Evolutionary conservation across 2,329 filamentous ascomycete species (phyloP).

Genomic region (Pseudogymnoascus sp.): DNA sequence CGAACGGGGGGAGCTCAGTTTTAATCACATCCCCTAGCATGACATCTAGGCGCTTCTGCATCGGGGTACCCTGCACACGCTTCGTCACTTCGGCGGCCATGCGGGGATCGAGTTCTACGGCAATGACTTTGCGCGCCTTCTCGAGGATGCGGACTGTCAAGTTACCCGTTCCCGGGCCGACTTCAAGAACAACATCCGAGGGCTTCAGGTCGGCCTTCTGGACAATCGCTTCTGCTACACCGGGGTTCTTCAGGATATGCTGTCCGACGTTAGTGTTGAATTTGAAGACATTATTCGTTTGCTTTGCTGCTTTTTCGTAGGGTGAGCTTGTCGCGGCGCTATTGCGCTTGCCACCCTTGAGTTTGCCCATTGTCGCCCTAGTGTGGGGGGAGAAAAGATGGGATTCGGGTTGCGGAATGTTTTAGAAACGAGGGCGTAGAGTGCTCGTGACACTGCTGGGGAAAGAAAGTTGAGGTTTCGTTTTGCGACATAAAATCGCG

Average conservation of each 20-base stretch:
- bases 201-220: slow-evolving; percentile 86
- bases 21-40: slow-evolving; percentile 92
- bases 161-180: slow-evolving; percentile 84
- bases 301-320: slow-evolving; percentile 24
- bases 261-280: slow-evolving; percentile 89
- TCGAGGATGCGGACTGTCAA: slow-evolving; percentile 84
- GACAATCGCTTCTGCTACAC: slow-evolving; percentile 73
- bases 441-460: not conserved
- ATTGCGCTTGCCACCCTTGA: slow-evolving; percentile 27
- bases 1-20: slow-evolving; percentile 62
- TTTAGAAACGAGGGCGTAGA: not conserved
- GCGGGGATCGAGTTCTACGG: slow-evolving; percentile 87
- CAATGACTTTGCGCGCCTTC: slow-evolving; percentile 71
- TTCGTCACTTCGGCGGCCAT: slow-evolving; percentile 96
- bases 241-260: slow-evolving; percentile 85
- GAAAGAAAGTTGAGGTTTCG: not conserved
- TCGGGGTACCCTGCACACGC: slow-evolving; percentile 82
- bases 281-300: slow-evolving; percentile 80
- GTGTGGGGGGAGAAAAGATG: not conserved
- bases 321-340: slow-evolving; percentile 19
- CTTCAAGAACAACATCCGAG: slow-evolving; percentile 82
- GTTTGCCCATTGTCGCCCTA: slow-evolving; percentile 25
- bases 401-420: not conserved
- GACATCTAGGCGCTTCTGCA: slow-evolving; percentile 77
- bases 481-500: not conserved